These are phyloP conservation scores for Ziziphus jujuba DNA, from an alignment of 306 rosid genomes.

Conservation along the genomic window DNA sequence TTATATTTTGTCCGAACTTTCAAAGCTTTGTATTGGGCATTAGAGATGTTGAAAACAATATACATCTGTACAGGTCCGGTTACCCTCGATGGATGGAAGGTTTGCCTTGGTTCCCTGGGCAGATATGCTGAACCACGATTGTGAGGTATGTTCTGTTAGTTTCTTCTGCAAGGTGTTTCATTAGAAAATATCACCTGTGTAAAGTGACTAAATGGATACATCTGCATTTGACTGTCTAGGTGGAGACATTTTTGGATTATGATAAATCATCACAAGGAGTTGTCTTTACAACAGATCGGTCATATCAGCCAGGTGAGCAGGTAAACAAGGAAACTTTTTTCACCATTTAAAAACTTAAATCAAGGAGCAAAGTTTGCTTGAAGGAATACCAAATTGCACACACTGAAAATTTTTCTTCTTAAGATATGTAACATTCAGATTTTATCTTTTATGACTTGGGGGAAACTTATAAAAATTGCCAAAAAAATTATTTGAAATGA, in stretches of 20 bases:
- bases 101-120: constrained; percentile 99
- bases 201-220: constrained; percentile 19
- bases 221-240: constrained; percentile 50
- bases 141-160: constrained; percentile 58
- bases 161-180: constrained; percentile 14
- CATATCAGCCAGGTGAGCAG: constrained; percentile 99
- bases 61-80: constrained; percentile 67
- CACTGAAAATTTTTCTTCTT: too few relatives aligned
- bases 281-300: constrained; percentile 74
- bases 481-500: background rate
- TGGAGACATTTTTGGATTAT: constrained; percentile 88
- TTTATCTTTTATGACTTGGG: background rate
- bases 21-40: constrained; percentile 16
- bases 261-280: constrained; percentile 78
- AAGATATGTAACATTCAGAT: too few relatives aligned
- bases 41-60: constrained; percentile 10
- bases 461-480: background rate
- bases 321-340: constrained; percentile 47
- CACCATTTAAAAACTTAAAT: constrained; percentile 12
- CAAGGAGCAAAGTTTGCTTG: background rate
- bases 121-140: constrained; percentile 93
- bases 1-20: background rate
- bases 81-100: constrained; percentile 82
- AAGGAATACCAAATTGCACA: background rate
- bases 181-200: constrained; percentile 3